These are phyloP conservation scores for Ogataea thermomethanolica DNA, from an alignment of 805 yeast species.

Conservation along the genomic window DNA sequence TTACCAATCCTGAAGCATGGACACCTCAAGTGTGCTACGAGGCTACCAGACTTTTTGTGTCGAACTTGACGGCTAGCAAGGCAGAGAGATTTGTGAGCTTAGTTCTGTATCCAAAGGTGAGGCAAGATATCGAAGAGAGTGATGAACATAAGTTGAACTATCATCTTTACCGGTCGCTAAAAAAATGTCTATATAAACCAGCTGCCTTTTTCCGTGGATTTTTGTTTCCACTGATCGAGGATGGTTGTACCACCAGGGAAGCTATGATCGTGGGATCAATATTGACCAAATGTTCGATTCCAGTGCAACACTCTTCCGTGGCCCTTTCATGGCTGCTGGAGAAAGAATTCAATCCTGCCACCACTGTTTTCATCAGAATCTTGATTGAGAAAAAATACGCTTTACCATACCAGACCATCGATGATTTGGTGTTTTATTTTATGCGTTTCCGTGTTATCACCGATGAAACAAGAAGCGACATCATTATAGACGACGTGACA, in stretches of 20 bases:
- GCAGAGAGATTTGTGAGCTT: slow-evolving; percentile 77
- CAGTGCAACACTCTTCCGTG: slow-evolving; percentile 93
- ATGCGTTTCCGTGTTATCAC: slow-evolving; percentile 78
- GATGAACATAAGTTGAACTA: slow-evolving; percentile 82
- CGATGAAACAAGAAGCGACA: slow-evolving; percentile 28
- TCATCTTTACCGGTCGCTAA: slow-evolving; percentile 87
- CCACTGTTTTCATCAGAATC: slow-evolving; percentile 84
- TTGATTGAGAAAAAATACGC: slow-evolving; percentile 94
- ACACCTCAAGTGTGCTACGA: slow-evolving; percentile 93
- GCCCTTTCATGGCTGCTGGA: slow-evolving; percentile 84
- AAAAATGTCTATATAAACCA: slow-evolving; percentile 93
- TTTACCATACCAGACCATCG: slow-evolving; percentile 92
- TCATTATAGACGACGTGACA: slow-evolving; percentile 21
- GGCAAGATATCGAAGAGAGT: slow-evolving; percentile 65
- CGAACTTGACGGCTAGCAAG: slow-evolving; percentile 81
- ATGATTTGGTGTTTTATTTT: slow-evolving; percentile 89
- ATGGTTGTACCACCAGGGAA: slow-evolving; percentile 87
- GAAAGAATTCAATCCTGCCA: slow-evolving; percentile 81
- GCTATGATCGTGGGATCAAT: slow-evolving; percentile 95
- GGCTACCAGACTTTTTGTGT: slow-evolving; percentile 91
- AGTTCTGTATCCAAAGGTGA: slow-evolving; percentile 68
- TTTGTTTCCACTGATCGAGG: slow-evolving; percentile 82
- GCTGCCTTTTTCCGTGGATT: slow-evolving; percentile 97
- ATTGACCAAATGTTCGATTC: slow-evolving; percentile 82
- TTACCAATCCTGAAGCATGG: slow-evolving; percentile 91